Evolutionary conservation across 352 stramenopile genomes (phyloP).

Genomic region (Phytophthora pluvialis): DNA sequence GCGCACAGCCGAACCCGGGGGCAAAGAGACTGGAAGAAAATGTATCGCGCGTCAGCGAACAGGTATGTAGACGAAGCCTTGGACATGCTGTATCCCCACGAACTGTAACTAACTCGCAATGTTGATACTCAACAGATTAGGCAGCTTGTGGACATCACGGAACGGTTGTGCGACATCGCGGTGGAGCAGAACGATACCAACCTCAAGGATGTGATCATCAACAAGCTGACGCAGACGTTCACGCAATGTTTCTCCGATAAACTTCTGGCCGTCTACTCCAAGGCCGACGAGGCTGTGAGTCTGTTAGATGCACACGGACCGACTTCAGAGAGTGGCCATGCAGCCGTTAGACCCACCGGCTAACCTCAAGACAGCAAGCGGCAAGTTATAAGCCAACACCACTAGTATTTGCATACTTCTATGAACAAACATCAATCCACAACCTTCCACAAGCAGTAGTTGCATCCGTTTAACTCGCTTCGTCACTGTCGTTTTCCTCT

Average conservation of each 20-base stretch:
- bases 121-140: conserved; percentile 42
- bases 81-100: neutral
- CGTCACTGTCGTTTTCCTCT: conserved; percentile 37
- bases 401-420: conserved; percentile 27
- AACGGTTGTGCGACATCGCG: conserved; percentile 76
- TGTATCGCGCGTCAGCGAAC: conserved; percentile 65
- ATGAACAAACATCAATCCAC: conserved; percentile 32
- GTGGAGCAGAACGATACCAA: conserved; percentile 80
- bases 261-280: conserved; percentile 58
- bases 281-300: conserved; percentile 61
- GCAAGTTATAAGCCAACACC: conserved; percentile 12
- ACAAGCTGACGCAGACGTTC: conserved; percentile 69
- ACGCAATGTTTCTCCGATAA: conserved; percentile 84
- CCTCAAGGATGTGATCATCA: conserved; percentile 74
- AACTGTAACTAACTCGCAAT: conserved; percentile 13
- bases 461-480: conserved; percentile 21
- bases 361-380: conserved; percentile 19
- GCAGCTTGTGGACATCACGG: conserved; percentile 61
- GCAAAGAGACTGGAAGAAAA: conserved; percentile 74
- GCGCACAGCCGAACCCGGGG: conserved; percentile 46
- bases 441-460: conserved; percentile 12
- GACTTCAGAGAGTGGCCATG: conserved; percentile 33
- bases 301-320: conserved; percentile 39
- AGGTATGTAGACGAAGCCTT: conserved; percentile 44
- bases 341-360: conserved; percentile 24